Conservation (phyloP, 1,284 basidiomycete genomes). For the Cryptococcus sp. region DNA sequence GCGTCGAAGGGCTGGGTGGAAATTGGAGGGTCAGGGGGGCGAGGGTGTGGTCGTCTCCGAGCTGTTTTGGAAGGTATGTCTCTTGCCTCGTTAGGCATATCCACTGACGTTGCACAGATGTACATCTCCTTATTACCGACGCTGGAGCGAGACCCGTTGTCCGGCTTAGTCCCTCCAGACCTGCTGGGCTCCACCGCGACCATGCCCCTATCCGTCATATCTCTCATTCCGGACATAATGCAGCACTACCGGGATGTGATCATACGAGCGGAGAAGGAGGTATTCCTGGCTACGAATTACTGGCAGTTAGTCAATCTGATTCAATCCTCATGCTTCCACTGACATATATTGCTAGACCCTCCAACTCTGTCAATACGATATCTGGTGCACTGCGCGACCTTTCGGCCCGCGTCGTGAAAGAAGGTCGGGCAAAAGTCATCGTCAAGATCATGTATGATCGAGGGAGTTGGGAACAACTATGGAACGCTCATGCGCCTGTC, state of each 20-base stretch:
- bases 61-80: slow-evolving; percentile 51
- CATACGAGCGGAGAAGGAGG: slow-evolving; percentile 60
- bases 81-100: not conserved
- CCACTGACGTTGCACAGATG: slow-evolving; percentile 51
- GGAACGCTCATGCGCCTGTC: slow-evolving; percentile 63
- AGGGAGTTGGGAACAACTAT: slow-evolving; percentile 60
- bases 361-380: slow-evolving; percentile 60
- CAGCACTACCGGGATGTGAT: slow-evolving; percentile 61
- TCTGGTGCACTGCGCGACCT: slow-evolving; percentile 62
- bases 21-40: slow-evolving; percentile 39
- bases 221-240: slow-evolving; percentile 65
- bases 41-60: slow-evolving; percentile 45
- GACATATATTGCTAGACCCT: slow-evolving; percentile 45
- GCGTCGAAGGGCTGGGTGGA: slow-evolving; percentile 49
- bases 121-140: slow-evolving; percentile 60
- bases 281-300: slow-evolving; percentile 65
- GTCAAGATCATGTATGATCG: slow-evolving; percentile 68
- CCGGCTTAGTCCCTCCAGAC: slow-evolving; percentile 59
- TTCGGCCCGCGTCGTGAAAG: slow-evolving; percentile 57
- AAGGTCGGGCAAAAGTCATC: slow-evolving; percentile 60
- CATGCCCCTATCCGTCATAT: slow-evolving; percentile 57
- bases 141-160: slow-evolving; percentile 58
- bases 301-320: slow-evolving; percentile 52
- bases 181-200: slow-evolving; percentile 61
- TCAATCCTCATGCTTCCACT: not conserved